These are phyloP conservation scores for Capsicum chinense DNA, from an alignment of 257 asterid genomes.

Conservation along the genomic window DNA sequence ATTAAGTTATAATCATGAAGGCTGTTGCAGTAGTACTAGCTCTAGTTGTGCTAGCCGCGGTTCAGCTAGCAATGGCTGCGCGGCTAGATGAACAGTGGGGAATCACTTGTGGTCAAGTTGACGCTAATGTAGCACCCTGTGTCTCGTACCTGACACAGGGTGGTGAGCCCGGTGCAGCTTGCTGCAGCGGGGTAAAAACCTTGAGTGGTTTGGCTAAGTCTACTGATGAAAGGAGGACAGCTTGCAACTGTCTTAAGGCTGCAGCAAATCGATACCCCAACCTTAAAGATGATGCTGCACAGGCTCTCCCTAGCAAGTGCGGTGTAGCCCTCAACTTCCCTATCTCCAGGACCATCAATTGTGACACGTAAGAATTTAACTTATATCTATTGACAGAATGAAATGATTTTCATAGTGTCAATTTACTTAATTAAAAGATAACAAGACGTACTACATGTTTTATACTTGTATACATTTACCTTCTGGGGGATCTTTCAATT, in stretches of 20 bases:
- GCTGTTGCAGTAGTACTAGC: not conserved
- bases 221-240: constrained; percentile 37
- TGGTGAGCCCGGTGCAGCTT: constrained; percentile 32
- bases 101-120: constrained; percentile 45
- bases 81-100: not conserved
- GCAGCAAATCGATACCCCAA: constrained; percentile 40
- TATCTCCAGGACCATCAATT: constrained; percentile 49
- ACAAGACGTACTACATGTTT: too few species aligned
- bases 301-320: constrained; percentile 45
- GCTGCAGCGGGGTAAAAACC: constrained; percentile 45
- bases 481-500: too few species aligned
- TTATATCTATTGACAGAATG: not conserved
- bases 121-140: constrained; percentile 41
- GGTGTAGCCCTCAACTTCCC: constrained; percentile 46
- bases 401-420: too few species aligned
- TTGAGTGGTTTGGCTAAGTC: constrained; percentile 36
- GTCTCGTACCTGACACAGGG: constrained; percentile 41
- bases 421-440: too few species aligned
- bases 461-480: too few species aligned
- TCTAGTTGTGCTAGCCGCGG: not conserved
- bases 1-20: not conserved
- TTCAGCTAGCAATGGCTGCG: not conserved
- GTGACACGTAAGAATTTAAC: constrained; percentile 35
- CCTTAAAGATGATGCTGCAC: constrained; percentile 50
- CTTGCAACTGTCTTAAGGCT: constrained; percentile 47